These are phyloP conservation scores for Bothriochloa decipiens DNA, from an alignment of 176 grass and related monocot species.

Conservation along the genomic window DNA sequence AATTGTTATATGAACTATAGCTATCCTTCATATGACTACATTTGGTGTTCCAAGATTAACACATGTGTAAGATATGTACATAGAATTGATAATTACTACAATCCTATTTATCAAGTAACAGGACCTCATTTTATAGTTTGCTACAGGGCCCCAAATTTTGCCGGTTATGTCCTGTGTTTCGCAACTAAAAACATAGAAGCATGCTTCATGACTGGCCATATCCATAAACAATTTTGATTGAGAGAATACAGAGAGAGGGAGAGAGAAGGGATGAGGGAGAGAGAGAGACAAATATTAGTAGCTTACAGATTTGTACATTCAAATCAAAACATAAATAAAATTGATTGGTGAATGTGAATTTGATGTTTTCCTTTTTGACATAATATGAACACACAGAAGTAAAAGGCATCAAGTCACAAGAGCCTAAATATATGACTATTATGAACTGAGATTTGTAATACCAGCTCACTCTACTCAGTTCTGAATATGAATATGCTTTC, in stretches of 20 bases:
- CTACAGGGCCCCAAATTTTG: too few species aligned
- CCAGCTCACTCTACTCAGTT: background rate
- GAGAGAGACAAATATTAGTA: background rate
- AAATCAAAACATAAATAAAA: background rate
- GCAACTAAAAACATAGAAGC: background rate
- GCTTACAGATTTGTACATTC: background rate
- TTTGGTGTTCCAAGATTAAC: background rate
- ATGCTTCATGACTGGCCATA: background rate
- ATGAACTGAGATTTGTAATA: background rate
- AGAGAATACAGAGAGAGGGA: background rate
- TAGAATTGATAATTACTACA: background rate
- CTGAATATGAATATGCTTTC: background rate
- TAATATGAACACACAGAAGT: background rate
- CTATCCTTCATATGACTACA: background rate
- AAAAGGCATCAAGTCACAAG: background rate
- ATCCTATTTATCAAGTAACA: background rate
- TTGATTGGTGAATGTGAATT: background rate
- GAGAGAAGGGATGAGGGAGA: too few species aligned
- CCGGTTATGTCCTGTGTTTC: background rate
- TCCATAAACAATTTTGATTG: background rate
- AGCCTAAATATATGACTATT: background rate
- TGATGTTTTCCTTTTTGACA: background rate
- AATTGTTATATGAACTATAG: background rate
- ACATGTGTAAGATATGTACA: background rate
- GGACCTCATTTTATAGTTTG: background rate